Evolutionary conservation across 2,329 filamentous ascomycete genomes (phyloP).

Genomic region (Beauveria medogensis): DNA sequence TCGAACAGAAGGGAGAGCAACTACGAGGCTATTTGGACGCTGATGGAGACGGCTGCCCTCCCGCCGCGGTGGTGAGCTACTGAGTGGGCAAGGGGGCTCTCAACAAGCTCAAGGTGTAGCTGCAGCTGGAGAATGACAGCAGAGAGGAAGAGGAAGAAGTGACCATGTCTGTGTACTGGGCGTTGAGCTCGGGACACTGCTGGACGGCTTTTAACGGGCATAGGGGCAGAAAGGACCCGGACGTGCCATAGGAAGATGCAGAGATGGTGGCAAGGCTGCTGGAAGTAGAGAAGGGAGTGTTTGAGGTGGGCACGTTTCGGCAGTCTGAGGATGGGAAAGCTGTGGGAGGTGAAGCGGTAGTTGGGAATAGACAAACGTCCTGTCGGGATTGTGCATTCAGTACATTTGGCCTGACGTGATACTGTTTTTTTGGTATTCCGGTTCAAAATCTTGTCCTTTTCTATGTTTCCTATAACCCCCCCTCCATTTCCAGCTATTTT

Average conservation of each 20-base stretch:
- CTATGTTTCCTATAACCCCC: no score
- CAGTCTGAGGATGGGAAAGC: not conserved
- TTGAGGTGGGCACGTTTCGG: not conserved
- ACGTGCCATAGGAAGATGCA: not conserved
- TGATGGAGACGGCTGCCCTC: not conserved
- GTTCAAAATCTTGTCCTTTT: no score
- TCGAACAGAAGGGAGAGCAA: slow-evolving; percentile 10
- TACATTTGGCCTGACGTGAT: no score
- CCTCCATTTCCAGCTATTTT: no score
- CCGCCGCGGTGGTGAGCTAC: slow-evolving; percentile 7
- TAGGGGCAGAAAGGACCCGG: slow-evolving; percentile 1
- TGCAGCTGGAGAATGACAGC: slow-evolving; percentile 12
- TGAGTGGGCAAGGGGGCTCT: slow-evolving; percentile 15
- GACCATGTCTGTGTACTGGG: slow-evolving; percentile 12
- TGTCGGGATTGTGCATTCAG: no score
- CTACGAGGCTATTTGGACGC: not conserved
- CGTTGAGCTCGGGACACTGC: slow-evolving; percentile 14
- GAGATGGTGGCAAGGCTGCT: not conserved
- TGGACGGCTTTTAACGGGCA: slow-evolving; percentile 16
- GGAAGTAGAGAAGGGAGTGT: not conserved
- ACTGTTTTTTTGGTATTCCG: no score
- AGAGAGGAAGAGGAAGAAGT: not conserved
- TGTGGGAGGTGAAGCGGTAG: not conserved
- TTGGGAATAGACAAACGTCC: not conserved
- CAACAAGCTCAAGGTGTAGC: slow-evolving; percentile 17